Conservation (phyloP, 768 basidiomycete genomes). For the Boletus tomentosulus region DNA sequence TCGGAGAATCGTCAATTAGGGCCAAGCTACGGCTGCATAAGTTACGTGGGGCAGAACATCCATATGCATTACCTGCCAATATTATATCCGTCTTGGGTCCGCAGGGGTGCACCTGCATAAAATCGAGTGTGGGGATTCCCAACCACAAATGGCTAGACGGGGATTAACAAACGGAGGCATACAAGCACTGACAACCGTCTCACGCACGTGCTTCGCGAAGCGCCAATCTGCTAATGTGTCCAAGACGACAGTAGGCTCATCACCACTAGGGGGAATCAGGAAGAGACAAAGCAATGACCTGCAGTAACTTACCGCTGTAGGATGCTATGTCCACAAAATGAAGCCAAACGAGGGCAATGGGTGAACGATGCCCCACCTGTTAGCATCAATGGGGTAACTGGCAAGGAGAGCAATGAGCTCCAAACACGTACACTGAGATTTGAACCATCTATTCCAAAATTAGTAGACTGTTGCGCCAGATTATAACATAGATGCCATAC, state of each 20-base stretch:
- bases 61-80: constrained; percentile 65
- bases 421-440: constrained; percentile 68
- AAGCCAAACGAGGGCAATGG: constrained; percentile 51
- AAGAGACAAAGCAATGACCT: background rate
- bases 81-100: constrained; percentile 87
- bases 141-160: constrained; percentile 60
- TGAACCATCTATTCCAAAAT: constrained; percentile 64
- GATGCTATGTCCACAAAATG: constrained; percentile 83
- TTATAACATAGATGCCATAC: constrained; percentile 40
- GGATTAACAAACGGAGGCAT: background rate
- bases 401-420: background rate
- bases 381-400: background rate
- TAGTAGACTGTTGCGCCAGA: constrained; percentile 5
- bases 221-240: constrained; percentile 84
- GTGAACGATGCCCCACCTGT: constrained; percentile 44
- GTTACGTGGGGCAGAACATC: background rate
- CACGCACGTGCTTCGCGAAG: constrained; percentile 73
- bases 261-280: constrained; percentile 46
- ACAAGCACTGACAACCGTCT: background rate
- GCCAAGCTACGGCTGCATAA: constrained; percentile 50
- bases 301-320: constrained; percentile 55
- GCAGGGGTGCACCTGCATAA: constrained; percentile 87
- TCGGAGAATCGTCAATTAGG: constrained; percentile 78
- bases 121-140: constrained; percentile 72
- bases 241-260: constrained; percentile 83